Conservation (phyloP, 768 basidiomycete species). For the Megacollybia marginata region DNA sequence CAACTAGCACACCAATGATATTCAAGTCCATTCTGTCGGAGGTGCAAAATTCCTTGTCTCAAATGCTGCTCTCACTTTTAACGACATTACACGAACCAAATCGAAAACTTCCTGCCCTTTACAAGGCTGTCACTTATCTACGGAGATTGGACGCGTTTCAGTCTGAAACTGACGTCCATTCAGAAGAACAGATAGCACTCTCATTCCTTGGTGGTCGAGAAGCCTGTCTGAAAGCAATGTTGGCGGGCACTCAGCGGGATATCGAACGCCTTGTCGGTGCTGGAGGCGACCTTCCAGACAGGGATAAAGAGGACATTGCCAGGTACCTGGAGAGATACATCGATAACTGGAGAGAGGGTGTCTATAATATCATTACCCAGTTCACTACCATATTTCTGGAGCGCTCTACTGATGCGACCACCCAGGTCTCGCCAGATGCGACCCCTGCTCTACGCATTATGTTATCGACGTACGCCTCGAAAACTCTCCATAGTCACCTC, state of each 20-base stretch:
- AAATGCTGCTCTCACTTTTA: constrained; percentile 76
- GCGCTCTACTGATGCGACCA: constrained; percentile 30
- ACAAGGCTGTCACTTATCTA: constrained; percentile 85
- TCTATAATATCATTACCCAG: constrained; percentile 88
- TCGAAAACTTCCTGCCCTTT: constrained; percentile 78
- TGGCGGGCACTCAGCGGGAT: constrained; percentile 48
- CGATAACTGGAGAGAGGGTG: constrained; percentile 86
- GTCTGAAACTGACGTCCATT: constrained; percentile 21
- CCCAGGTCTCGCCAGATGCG: constrained; percentile 15
- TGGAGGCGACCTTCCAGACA: constrained; percentile 38
- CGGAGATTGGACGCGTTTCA: constrained; percentile 71
- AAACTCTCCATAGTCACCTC: constrained; percentile 56
- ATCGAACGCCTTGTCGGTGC: constrained; percentile 26
- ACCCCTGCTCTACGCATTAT: constrained; percentile 38
- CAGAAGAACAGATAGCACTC: constrained; percentile 77
- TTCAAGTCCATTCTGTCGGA: constrained; percentile 58
- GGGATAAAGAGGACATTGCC: constrained; percentile 64
- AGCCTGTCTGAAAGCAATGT: constrained; percentile 48
- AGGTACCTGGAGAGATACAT: constrained; percentile 81
- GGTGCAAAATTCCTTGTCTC: constrained; percentile 57
- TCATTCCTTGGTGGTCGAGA: constrained; percentile 76
- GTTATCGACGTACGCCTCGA: constrained; percentile 57
- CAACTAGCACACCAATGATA: constrained; percentile 37
- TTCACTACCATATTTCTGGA: constrained; percentile 87
- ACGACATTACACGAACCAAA: constrained; percentile 74